Conservation (phyloP, 805 yeast genomes). For the Blastobotrys peoriensis region DNA sequence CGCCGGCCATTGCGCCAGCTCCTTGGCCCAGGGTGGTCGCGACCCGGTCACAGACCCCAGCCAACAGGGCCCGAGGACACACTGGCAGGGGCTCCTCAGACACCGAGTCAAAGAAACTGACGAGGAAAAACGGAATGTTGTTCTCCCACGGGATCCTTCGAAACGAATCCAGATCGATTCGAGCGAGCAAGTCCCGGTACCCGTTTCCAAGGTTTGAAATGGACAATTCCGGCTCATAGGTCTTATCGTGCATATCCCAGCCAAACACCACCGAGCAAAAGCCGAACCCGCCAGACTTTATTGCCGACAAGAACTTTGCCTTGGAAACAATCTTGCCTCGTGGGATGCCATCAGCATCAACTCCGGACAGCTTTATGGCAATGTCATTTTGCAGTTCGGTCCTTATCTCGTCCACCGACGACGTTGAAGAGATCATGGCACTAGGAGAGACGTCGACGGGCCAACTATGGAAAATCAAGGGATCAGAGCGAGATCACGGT, state of each 20-base stretch:
- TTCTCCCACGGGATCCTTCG: constrained; percentile 28
- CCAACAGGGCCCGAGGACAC: constrained; percentile 29
- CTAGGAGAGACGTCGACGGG: too few relatives aligned
- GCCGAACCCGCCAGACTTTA: constrained; percentile 27
- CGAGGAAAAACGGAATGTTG: constrained; percentile 26
- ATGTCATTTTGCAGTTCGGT: constrained; percentile 7
- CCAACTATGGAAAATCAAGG: too few relatives aligned
- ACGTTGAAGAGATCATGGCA: neutral
- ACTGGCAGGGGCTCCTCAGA: constrained; percentile 23
- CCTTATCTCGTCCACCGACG: neutral
- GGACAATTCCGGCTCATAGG: constrained; percentile 23
- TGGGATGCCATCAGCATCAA: constrained; percentile 31
- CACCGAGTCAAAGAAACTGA: constrained; percentile 22
- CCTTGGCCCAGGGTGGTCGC: constrained; percentile 7
- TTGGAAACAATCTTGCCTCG: constrained; percentile 31
- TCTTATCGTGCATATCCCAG: constrained; percentile 32
- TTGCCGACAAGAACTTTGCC: constrained; percentile 22
- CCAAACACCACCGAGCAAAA: constrained; percentile 32
- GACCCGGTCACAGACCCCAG: constrained; percentile 13
- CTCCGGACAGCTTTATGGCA: constrained; percentile 29
- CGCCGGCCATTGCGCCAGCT: constrained; percentile 26
- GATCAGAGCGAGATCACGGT: too few relatives aligned
- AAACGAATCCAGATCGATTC: constrained; percentile 21
- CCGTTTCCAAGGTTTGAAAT: constrained; percentile 28
- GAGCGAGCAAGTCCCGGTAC: constrained; percentile 27